A percentile compares a stretch with the other conserved stretches of the same genome.
These are phyloP conservation scores for Lepidium sativum DNA, from an alignment of 345 rosid species.

Conservation along the genomic window DNA sequence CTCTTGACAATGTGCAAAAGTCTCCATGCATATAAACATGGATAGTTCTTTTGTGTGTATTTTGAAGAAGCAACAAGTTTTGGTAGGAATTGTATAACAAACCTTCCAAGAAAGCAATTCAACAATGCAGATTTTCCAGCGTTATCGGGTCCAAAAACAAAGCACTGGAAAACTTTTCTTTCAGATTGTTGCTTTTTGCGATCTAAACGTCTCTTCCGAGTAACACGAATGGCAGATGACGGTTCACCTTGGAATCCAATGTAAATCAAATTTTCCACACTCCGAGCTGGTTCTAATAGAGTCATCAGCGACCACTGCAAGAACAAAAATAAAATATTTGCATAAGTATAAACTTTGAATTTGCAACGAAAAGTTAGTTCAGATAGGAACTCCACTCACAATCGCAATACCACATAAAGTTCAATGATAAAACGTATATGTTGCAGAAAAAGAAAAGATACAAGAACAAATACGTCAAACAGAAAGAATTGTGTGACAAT, in stretches of 20 bases:
- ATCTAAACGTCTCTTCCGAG: slow-evolving; percentile 65
- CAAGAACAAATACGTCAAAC: neutral
- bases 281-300: slow-evolving; percentile 67
- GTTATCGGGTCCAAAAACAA: slow-evolving; percentile 78
- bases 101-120: slow-evolving; percentile 89
- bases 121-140: slow-evolving; percentile 79
- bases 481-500: neutral
- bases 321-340: neutral
- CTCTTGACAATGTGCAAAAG: neutral
- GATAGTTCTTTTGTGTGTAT: neutral
- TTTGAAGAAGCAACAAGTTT: neutral
- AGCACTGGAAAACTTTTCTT: slow-evolving; percentile 82
- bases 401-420: neutral
- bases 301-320: slow-evolving; percentile 96
- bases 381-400: neutral
- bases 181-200: slow-evolving; percentile 87
- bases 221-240: slow-evolving; percentile 54
- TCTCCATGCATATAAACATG: neutral
- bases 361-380: neutral
- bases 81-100: slow-evolving; percentile 4
- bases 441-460: neutral
- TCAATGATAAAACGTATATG: neutral
- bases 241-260: slow-evolving; percentile 66
- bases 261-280: slow-evolving; percentile 70
- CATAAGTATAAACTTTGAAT: neutral